Base-by-base conservation (phyloP, 2,329 filamentous ascomycete species). In the Paecilomyces sp. region DNA sequence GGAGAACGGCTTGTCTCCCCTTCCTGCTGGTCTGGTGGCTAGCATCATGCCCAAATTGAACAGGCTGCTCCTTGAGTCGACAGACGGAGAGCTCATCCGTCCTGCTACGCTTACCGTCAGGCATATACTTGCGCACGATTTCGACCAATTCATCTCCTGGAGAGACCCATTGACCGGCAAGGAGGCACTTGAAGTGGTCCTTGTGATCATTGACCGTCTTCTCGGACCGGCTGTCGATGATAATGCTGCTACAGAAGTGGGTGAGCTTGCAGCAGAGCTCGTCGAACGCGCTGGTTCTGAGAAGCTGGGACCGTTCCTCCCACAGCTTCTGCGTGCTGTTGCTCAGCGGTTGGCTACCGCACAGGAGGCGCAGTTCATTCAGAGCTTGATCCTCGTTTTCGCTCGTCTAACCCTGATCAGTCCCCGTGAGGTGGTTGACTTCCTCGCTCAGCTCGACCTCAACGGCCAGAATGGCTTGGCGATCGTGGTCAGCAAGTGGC, bases 201-300 rank as follows among this genome's bases (percentile, higher is more conserved):
- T 99, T 55, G 85, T 91, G 64, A 94, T 99, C 66, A 91, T 99
- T 63, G 94, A 97, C 72, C 90, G 93, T 55, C 83, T 99, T 3
- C 83, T 99, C 31, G 88, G 90, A 2, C 88, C 90, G 1, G 77
- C 83, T 1, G 88, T 97, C n/a, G 90, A 95, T 68, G 94, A 99
- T 69, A 91, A 93, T 68, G 90, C 92, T 18, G 94, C 93, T 4
- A 91, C 92, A n/a, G 93, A 99, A 77, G 92, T 99, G 52, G 94
- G 94, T 66, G 91, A 92, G 15, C 84, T 99, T 64, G 94, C 94
- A 3, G 93, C 93, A 1, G 92, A 96, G 75, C 82, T 99, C 30
- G 94, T 99, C 0, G 93, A 97, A 76, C 96, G 94, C 76, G 94
- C 93, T 57, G 94, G 94, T 11, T 88, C 92, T 41, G 92, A 96